Evolutionary conservation across 2,329 filamentous ascomycete genomes (phyloP), one percentile per base, ranked within the genome.

Genomic region (Phymatotrichopsis omnivora): DNA sequence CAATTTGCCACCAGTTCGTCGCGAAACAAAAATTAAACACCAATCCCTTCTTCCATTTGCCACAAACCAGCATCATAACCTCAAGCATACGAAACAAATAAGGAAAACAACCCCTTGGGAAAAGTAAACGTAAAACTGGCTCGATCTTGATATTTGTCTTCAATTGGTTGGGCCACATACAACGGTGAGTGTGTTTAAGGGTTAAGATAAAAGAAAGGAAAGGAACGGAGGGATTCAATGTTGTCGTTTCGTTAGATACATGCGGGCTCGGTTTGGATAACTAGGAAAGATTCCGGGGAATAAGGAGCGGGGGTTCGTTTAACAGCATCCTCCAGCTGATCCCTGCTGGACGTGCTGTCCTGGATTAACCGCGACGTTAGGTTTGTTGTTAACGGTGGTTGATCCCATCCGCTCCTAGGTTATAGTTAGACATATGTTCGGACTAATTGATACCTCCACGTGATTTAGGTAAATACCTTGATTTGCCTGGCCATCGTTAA

Each of bases 401-500:
- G 85, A 94, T 62, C 91, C 91, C 89, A 98, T 98, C 63, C 91
- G 83, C 74, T 96, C 89, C 78, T 56, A 17, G 41, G 25, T 24
- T 17, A 34, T 16, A 38, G 27, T 46, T 27, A 48, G 52, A 37
- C 28, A 40, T 25, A 14, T 40, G 19, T 29, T 27, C 24, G 33
- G 4, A n/a, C 2, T 2, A 20, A 10, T 8, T 28, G 10, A 36
- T 33, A 35, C 42, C 24, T 20, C 25, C 25, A 16, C 20, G 12
- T 17, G 35, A n/a, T n/a, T n/a, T n/a, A n/a, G n/a, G n/a, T n/a
- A n/a, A n/a, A n/a, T 45, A 57, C 57, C 56, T 98, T 98, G 73
- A 98, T 98, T 70, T 98, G 91, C 67, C 91, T 82, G 60, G 91
- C 91, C 91, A 98, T 98, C 67, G 91, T 98, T 71, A 98, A 71